A percentile compares a stretch with the other conserved stretches of the same genome.
Conservation (phyloP, 768 basidiomycete species). For the Podaxis rugospora region DNA sequence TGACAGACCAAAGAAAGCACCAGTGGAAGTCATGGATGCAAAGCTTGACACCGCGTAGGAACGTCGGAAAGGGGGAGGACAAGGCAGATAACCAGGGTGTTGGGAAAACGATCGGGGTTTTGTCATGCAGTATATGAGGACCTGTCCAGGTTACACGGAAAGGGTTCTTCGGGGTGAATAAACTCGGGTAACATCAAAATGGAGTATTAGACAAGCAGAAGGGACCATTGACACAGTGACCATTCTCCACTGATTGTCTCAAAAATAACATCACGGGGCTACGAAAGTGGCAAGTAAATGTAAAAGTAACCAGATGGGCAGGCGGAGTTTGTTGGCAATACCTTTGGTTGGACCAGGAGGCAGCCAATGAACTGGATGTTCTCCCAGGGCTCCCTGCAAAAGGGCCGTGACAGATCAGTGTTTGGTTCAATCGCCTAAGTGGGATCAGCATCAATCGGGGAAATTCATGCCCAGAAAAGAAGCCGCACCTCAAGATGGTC, state of each 20-base stretch:
- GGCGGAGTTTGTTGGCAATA: constrained; percentile 11
- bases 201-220: neutral
- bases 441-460: neutral
- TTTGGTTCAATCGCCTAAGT: neutral
- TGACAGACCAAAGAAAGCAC: neutral
- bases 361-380: neutral
- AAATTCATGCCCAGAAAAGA: neutral
- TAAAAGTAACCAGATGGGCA: neutral
- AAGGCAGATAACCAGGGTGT: neutral
- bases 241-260: neutral
- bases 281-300: neutral
- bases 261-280: neutral
- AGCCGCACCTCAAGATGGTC: neutral
- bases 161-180: neutral
- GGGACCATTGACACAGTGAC: neutral
- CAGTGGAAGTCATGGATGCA: neutral
- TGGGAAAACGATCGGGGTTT: neutral
- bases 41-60: neutral
- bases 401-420: neutral
- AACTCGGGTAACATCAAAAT: constrained; percentile 3
- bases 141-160: neutral
- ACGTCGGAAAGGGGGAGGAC: neutral
- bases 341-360: neutral
- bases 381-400: neutral
- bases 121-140: neutral